Evolutionary conservation across 352 stramenopile species (phyloP), one percentile per base, ranked within the genome.

Genomic region (Elongisporangium senticosum): DNA sequence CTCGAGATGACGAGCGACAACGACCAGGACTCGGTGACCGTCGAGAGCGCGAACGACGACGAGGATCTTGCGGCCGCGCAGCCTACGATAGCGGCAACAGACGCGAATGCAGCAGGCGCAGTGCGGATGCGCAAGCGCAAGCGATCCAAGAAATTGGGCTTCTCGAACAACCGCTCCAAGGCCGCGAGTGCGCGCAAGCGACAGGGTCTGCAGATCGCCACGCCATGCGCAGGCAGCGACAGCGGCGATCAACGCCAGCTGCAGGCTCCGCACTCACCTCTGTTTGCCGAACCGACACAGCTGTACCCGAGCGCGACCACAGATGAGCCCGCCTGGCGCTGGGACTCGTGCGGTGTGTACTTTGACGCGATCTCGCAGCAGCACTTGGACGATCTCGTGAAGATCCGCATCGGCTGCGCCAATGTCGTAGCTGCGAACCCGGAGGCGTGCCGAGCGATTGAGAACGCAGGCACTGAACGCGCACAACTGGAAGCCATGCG

Each of bases 301-400:
- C 53, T 83, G 19, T 79, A 83, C 49, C 65, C 79, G 24, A 66
- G 69, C 1, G 75, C 64, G 15, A 19, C 62, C 2, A 59, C 79
- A 23, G 70, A 71, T 22, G 58, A 61, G 14, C 59, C 33, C 11
- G 13, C 71, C 37, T 93, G 81, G 83, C 60, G 78, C 40, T 93
- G 83, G 83, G 67, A 74, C n/a, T 67, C 78, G 59, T 74, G 73
- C 63, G 63, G 82, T 15, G 51, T 69, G 4, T 91, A 84, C 58
- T 93, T 86, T 55, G 72, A 75, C 1, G 69, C 76, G 20, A 26
- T 88, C 47, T 51, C 55, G 11, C 72, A 87, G n/a, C 56, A 61
- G 37, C 72, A 80, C 43, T 56, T 93, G 56, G 67, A 87, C 43
- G 81, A 88, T 17, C 47, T 93, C 28, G 56, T 69, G 51, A 67